Base-by-base conservation (phyloP, 495 filamentous ascomycete species). In the Staphylotrichum tortipilum region DNA sequence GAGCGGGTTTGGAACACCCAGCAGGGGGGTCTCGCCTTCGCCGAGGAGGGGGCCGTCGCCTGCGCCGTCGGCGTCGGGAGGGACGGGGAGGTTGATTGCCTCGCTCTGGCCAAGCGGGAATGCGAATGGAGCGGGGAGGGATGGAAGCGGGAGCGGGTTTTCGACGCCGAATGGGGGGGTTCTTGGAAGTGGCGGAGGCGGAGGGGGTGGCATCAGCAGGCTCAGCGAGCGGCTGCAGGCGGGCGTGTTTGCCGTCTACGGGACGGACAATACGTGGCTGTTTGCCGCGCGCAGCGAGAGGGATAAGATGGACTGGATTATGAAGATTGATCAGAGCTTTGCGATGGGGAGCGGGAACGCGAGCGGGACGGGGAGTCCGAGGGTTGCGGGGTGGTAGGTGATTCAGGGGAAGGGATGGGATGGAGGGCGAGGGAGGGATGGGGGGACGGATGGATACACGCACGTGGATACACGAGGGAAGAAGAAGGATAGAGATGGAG, bases 271-370 rank as follows among this genome's bases (percentile, higher is more conserved):
- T 58, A 94, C 90, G 31, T 99, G 86, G 78, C 72, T 99, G 44
- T 97, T 99, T 68, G 87, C 88, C 21, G 86, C 88, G 36, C 73
- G 88, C 40, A 88, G 78, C 49, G 90, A 95, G 69, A 71, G 80
- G 12, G 88, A 95, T 59, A 94, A 94, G 71, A 80, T 88, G 21
- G 90, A 96, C 61, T 98, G 92, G 92, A 92, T 97, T 56, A 70
- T 87, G 56, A 82, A 81, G 60, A 84, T 95, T 50, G 80, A 83
- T 55, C 78, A 82, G 56, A 70, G 67, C 35, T 74, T 67, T 50
- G 34, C 58, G 22, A 58, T 57, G 44, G 55, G 41, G 36, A 65
- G 63, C 40, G 67, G 37, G 7, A 37, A 26, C 14, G 54, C 43
- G 21, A 59, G 50, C 34, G 36, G 15, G 1, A 36, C 19, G 22